phyloP scores from a whole-genome alignment of 495 filamentous ascomycete genomes.

The Trichoderma virens region DNA sequence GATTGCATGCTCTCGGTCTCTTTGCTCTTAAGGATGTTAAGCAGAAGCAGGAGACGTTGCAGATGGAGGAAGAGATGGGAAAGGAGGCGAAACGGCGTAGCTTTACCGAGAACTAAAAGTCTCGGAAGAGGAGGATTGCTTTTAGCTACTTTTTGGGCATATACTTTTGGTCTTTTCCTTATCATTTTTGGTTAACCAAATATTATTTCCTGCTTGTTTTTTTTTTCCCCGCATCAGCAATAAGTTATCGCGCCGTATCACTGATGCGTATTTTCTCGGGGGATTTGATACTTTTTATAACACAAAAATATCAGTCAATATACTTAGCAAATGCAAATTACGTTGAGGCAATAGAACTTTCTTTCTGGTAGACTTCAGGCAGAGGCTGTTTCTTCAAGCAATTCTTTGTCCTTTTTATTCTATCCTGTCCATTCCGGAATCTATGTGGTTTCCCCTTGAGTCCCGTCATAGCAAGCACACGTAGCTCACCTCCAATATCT shows the following conservation, averaged over 20 bases:
- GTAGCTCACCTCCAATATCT: neutral
- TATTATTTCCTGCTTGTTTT: neutral
- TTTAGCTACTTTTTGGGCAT: neutral
- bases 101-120: conserved; percentile 24
- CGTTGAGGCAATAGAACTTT: no score
- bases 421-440: neutral
- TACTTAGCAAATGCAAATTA: no score
- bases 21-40: conserved; percentile 94
- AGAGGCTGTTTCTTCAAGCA: no score
- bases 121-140: conserved; percentile 5
- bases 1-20: conserved; percentile 95
- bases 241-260: no score
- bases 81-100: conserved; percentile 37
- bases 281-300: no score
- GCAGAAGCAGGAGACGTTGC: conserved; percentile 68
- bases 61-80: conserved; percentile 50
- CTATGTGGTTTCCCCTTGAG: neutral
- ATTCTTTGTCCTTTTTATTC: neutral
- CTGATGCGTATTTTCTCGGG: no score
- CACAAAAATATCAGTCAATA: no score
- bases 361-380: no score
- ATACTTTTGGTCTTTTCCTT: neutral
- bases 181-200: neutral
- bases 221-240: neutral
- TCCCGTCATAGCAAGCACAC: neutral